A percentile compares a stretch with the other conserved stretches of the same genome.
These are phyloP conservation scores for Suillus occidentalis DNA, from an alignment of 768 basidiomycete species.

Conservation along the genomic window DNA sequence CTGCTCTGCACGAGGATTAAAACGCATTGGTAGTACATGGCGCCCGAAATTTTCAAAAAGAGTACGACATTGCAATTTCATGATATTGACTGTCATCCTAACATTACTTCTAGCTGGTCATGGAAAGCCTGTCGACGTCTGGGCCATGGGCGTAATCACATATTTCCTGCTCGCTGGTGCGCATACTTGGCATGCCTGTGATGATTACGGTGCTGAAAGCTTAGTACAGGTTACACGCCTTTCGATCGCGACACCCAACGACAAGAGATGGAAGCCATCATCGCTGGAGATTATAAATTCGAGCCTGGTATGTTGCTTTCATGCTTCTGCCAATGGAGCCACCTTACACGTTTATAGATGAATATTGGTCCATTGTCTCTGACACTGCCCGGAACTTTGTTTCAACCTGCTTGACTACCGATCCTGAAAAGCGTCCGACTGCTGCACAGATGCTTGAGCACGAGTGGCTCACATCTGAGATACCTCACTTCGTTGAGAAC, in stretches of 20 bases:
- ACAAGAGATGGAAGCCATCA: constrained; percentile 95
- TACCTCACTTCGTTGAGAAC: constrained; percentile 68
- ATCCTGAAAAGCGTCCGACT: constrained; percentile 79
- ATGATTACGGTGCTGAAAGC: constrained; percentile 1
- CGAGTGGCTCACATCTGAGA: constrained; percentile 59
- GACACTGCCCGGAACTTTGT: constrained; percentile 85
- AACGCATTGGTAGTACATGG: constrained; percentile 66
- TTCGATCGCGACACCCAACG: constrained; percentile 90
- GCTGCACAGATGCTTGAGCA: constrained; percentile 74
- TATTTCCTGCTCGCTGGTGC: constrained; percentile 86
- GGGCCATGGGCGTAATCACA: constrained; percentile 98
- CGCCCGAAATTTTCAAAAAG: constrained; percentile 95
- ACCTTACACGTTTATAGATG: constrained; percentile 39
- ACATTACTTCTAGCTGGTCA: constrained; percentile 65
- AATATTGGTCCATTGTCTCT: constrained; percentile 88
- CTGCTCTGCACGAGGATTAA: constrained; percentile 8
- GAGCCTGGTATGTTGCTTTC: constrained; percentile 50
- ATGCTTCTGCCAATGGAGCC: background rate
- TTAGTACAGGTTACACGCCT: constrained; percentile 78
- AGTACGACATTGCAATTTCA: constrained; percentile 43
- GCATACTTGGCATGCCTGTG: constrained; percentile 3
- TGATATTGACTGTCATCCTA: constrained; percentile 3
- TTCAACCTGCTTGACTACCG: constrained; percentile 75
- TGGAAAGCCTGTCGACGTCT: constrained; percentile 90
- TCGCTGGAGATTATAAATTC: constrained; percentile 90